Conservation (phyloP, 2,329 filamentous ascomycete species). For the Tolypocladium paradoxum region DNA sequence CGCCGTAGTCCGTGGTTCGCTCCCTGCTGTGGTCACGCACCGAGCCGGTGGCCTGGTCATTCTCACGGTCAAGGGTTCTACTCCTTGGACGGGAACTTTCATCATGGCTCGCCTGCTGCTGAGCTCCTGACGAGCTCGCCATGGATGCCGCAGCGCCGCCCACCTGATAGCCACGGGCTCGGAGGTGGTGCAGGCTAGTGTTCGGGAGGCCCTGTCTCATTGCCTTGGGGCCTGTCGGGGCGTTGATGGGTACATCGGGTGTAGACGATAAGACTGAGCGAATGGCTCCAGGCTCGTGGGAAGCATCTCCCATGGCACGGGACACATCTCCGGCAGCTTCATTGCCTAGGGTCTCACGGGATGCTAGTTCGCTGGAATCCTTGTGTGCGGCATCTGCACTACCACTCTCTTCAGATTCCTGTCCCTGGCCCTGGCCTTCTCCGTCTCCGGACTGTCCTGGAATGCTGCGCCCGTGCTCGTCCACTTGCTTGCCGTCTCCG, state of each 20-base stretch:
- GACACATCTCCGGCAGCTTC: conserved; percentile 11
- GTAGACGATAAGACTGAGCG: conserved; percentile 19
- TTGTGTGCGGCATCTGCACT: conserved; percentile 9
- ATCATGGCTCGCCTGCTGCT: conserved; percentile 7
- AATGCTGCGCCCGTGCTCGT: conserved; percentile 28
- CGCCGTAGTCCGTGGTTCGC: conserved; percentile 13
- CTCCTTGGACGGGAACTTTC: conserved; percentile 29
- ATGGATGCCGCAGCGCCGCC: conserved; percentile 19
- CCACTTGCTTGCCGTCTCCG: conserved; percentile 20
- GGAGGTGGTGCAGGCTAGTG: conserved; percentile 59
- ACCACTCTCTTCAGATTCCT: conserved; percentile 5
- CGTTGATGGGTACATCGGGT: conserved; percentile 49
- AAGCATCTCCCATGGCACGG: conserved; percentile 3
- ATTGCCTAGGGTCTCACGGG: conserved; percentile 21
- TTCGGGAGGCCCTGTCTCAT: conserved; percentile 86
- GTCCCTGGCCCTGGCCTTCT: conserved; percentile 5
- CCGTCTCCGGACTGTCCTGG: conserved; percentile 10
- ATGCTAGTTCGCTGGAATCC: conserved; percentile 10
- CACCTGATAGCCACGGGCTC: conserved; percentile 40
- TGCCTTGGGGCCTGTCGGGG: conserved; percentile 86
- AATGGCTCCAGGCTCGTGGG: conserved; percentile 14
- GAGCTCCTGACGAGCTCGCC: neutral
- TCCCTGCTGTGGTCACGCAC: conserved; percentile 25
- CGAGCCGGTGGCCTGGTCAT: conserved; percentile 21
- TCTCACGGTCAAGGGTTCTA: conserved; percentile 32